Percentiles rank a stretch among this genome's conserved stretches.
phyloP scores from a whole-genome alignment of 306 rosid genomes.

The Cicer cuneatum region DNA sequence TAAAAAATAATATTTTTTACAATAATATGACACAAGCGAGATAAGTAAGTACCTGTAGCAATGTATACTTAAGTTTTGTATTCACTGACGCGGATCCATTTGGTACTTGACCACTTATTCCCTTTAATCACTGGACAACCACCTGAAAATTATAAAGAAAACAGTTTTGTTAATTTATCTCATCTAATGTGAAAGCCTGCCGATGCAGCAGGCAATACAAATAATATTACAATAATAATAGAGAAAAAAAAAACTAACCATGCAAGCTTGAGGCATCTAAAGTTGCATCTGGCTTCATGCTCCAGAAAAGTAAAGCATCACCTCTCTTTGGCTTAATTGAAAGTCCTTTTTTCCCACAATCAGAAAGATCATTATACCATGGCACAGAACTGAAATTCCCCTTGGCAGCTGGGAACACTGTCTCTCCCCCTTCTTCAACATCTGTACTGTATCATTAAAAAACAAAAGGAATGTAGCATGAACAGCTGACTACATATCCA shows the following conservation, averaged over 20 bases:
- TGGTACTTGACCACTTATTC: slow-evolving; percentile 97
- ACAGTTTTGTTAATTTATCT: slow-evolving; percentile 29
- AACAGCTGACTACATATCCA: slow-evolving; percentile 28
- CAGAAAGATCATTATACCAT: slow-evolving; percentile 98
- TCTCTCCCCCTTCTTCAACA: slow-evolving; percentile 99
- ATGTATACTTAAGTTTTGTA: slow-evolving; percentile 65
- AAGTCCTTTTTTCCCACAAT: slow-evolving; percentile 88
- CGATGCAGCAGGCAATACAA: slow-evolving; percentile 26
- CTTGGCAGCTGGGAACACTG: slow-evolving; percentile 96
- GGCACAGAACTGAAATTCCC: slow-evolving; percentile 91
- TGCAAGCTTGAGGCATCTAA: slow-evolving; percentile 95
- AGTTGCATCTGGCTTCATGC: slow-evolving; percentile 95
- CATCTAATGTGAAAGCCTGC: slow-evolving; percentile 33
- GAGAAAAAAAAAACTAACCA: slow-evolving; percentile 58
- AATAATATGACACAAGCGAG: slow-evolving; percentile 4
- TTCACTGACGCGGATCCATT: slow-evolving; percentile 86
- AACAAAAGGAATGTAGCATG: slow-evolving; percentile 36
- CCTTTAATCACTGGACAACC: slow-evolving; percentile 97
- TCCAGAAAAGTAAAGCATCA: slow-evolving; percentile 97
- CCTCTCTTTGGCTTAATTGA: slow-evolving; percentile 96
- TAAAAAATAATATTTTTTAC: slow-evolving; percentile 9
- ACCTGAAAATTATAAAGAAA: slow-evolving; percentile 62
- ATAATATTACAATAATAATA: neutral
- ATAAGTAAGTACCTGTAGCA: slow-evolving; percentile 50
- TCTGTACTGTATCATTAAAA: slow-evolving; percentile 72